A percentile compares a stretch with the other conserved stretches of the same genome.
Conservation (phyloP, 2,329 filamentous ascomycete genomes). For the Colletotrichum abscissum region DNA sequence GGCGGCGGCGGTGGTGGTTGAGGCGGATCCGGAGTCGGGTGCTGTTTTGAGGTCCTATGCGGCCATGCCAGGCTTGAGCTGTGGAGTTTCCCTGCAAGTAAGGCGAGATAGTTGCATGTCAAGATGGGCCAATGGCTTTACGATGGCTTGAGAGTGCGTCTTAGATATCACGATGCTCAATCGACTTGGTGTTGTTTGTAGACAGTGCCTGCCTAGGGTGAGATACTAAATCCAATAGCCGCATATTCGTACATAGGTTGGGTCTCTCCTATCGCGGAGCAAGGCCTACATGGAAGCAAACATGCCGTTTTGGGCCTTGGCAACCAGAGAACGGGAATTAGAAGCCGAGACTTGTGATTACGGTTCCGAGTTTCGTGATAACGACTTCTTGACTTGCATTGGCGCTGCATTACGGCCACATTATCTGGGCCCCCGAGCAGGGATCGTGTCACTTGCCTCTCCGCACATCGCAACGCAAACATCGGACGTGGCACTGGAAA, state of each 20-base stretch:
- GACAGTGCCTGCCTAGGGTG: no score
- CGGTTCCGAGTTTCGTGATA: background rate
- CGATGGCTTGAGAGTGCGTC: background rate
- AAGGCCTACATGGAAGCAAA: background rate
- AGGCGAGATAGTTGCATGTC: slow-evolving; percentile 9
- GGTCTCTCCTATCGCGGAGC: background rate
- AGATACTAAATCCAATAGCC: background rate
- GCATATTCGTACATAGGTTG: background rate
- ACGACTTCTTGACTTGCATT: background rate
- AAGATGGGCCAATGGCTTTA: slow-evolving; percentile 11
- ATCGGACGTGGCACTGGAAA: background rate
- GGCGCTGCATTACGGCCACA: background rate
- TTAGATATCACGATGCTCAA: background rate
- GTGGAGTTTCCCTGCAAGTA: slow-evolving; percentile 5
- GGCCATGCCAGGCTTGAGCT: background rate
- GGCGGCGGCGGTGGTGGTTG: background rate
- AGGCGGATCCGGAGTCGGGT: background rate
- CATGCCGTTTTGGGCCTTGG: background rate
- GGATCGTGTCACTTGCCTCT: background rate
- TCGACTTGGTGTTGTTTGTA: background rate
- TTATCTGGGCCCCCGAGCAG: background rate
- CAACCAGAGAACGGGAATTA: background rate
- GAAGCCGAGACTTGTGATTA: background rate
- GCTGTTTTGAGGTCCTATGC: background rate
- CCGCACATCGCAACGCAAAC: background rate